Evolutionary conservation across 1,284 basidiomycete genomes (phyloP).

Genomic region (Apiotrichum laibachii): DNA sequence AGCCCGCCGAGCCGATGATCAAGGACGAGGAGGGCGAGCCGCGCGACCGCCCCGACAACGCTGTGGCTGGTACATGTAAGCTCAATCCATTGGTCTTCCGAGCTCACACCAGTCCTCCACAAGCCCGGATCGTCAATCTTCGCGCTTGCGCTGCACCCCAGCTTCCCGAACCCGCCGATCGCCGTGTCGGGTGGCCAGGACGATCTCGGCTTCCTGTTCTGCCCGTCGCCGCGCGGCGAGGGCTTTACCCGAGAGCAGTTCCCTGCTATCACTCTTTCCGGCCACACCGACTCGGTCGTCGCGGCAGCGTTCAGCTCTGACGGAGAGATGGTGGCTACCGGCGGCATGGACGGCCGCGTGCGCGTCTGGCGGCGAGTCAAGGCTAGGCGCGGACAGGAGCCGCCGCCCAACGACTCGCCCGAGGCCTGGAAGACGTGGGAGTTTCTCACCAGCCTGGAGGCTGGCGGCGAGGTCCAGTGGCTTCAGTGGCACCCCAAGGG

Average conservation of each 20-base stretch:
- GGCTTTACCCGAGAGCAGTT: slow-evolving; percentile 61
- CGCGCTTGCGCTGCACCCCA: slow-evolving; percentile 70
- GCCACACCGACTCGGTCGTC: slow-evolving; percentile 89
- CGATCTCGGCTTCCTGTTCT: slow-evolving; percentile 86
- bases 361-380: slow-evolving; percentile 80
- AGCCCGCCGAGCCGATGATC: slow-evolving; percentile 37
- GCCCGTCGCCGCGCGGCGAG: slow-evolving; percentile 33
- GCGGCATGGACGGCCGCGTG: slow-evolving; percentile 95
- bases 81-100: neutral
- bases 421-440: slow-evolving; percentile 75
- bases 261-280: slow-evolving; percentile 75
- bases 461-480: slow-evolving; percentile 95
- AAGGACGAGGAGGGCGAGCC: slow-evolving; percentile 26
- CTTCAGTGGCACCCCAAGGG: slow-evolving; percentile 96
- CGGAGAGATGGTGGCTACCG: slow-evolving; percentile 88
- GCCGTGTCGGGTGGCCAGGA: slow-evolving; percentile 93
- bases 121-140: slow-evolving; percentile 67
- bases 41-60: slow-evolving; percentile 26
- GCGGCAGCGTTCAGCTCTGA: slow-evolving; percentile 76
- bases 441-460: slow-evolving; percentile 86
- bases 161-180: slow-evolving; percentile 70
- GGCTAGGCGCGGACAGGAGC: slow-evolving; percentile 5
- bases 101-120: slow-evolving; percentile 42
- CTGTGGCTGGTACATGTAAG: slow-evolving; percentile 28
- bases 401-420: slow-evolving; percentile 7